Base-by-base conservation (phyloP, 805 yeast genomes). In the Brettanomyces custersianus region DNA sequence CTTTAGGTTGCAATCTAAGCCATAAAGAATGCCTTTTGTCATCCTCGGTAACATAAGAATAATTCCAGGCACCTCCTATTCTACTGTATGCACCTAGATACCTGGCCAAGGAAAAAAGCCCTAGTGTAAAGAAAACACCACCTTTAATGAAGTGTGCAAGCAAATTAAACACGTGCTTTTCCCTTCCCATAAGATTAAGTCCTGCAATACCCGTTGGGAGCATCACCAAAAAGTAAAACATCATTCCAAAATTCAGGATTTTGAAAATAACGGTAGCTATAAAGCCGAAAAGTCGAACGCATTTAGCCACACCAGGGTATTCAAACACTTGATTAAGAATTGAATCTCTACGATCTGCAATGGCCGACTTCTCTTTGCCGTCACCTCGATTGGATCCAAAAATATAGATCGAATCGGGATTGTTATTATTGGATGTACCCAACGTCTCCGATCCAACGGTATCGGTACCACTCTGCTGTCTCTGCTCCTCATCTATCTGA, bases 71-170 rank as follows among this genome's bases (percentile, higher is more conserved):
- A 81, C 94, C 80, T 16, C 97, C 97, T 39, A 69, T 63, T 38
- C 70, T 65, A 25, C 70, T 54, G 48, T 80, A 84, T 10, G 80
- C 83, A 4, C 98, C 98, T 48, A 86, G 76, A 57, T 83, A 88
- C 47, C 97, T 74, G 1, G 87, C 82, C 27, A 92, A 65, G n/a
- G 94, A 72, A 5, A 87, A 54, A 6, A 88, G 41, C 16, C 98
- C 98, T 27, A 82, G 62, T 4, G 67, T 43, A 40, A 86, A 68
- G 53, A 90, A 90, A 3, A 90, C 92, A 19, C 90, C 92, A 41
- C 98, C 98, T 59, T 90, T 90, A 57, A 90, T 90, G 70, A 86
- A 85, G 59, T 90, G 98, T 2, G 98, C 98, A 39, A 90, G 67
- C 35, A 90, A 58, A 48, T 85, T 86, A 63, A 85, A 90, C 11